Percentiles rank a stretch among this genome's conserved stretches.
phyloP scores from a whole-genome alignment of 768 basidiomycete genomes.

The Hygrophorus pudorinus region DNA sequence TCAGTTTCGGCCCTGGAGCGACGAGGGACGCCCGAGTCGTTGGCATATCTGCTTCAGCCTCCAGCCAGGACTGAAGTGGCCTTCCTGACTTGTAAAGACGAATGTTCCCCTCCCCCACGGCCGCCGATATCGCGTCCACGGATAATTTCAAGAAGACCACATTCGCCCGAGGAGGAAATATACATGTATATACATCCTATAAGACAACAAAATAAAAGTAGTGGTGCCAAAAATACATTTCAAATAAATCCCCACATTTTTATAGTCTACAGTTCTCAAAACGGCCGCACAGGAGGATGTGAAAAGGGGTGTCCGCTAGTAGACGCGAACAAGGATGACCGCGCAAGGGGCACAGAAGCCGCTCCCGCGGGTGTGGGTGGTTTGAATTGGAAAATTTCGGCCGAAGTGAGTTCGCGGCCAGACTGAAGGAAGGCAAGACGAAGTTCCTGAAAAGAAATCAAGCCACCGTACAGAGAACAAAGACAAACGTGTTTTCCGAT shows the following conservation, averaged over 20 bases:
- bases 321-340: no score
- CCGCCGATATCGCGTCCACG: constrained; percentile 33
- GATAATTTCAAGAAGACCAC: constrained; percentile 31
- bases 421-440: not conserved
- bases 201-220: no score
- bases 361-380: not conserved
- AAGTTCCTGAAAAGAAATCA: not conserved
- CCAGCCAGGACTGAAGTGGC: constrained; percentile 35
- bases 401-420: not conserved
- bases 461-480: no score
- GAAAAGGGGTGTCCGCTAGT: no score
- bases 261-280: no score
- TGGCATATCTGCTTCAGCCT: constrained; percentile 35
- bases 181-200: no score
- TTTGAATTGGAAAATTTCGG: not conserved
- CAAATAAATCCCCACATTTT: no score
- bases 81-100: constrained; percentile 37
- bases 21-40: constrained; percentile 31
- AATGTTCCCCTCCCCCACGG: constrained; percentile 29
- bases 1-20: constrained; percentile 23
- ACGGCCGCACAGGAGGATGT: no score
- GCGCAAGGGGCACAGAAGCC: not conserved
- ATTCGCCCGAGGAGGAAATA: no score
- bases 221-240: no score
- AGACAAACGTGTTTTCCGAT: not conserved